Evolutionary conservation across 139 green algal species (phyloP), one percentile per base, ranked within the genome.

Genomic region (Picochlorum sp.): DNA sequence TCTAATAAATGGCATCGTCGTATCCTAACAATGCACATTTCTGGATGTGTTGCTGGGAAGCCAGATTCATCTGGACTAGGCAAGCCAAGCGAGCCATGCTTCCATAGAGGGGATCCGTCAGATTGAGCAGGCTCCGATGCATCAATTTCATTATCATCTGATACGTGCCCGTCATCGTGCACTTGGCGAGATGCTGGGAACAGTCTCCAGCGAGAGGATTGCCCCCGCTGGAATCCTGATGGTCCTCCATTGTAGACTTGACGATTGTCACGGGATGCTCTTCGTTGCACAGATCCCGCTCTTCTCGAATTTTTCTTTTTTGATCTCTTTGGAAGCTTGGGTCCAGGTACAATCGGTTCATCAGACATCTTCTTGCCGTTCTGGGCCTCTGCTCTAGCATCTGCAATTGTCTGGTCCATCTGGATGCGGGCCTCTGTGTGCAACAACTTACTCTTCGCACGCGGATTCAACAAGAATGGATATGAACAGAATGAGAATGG

Each of bases 401-500:
- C 66, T 66, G 58, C 49, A 57, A 20, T 58, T 54, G 58, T 80
- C 70, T 81, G 75, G 9, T 76, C 75, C 81, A 87, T 87, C 66
- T 79, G 70, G 59, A 83, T 78, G 62, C 74, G 80, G 1, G 81
- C 82, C 65, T 88, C 82, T 6, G 74, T 80, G 54, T 88, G 86
- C 68, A 96, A 81, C 68, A 96, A 79, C 71, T 91, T 90, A 76
- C 62, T 83, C 79, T 96, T 96, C 59, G 90, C 90, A 26, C 82
- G 67, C 0, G 85, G 76, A 71, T 92, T 87, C 50, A 96, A 84
- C 65, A 96, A 77, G 77, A 95, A 96, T 50, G 90, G 85, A 81
- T 90, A 96, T 70, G 68, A 85, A 81, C 89, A 95, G 69, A 95
- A 95, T 59, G 77, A 89, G 73, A 95, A 95, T 62, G 86, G 87